Base-by-base conservation (phyloP, 2,329 filamentous ascomycete genomes). In the Pestalotiopsis sp. region DNA sequence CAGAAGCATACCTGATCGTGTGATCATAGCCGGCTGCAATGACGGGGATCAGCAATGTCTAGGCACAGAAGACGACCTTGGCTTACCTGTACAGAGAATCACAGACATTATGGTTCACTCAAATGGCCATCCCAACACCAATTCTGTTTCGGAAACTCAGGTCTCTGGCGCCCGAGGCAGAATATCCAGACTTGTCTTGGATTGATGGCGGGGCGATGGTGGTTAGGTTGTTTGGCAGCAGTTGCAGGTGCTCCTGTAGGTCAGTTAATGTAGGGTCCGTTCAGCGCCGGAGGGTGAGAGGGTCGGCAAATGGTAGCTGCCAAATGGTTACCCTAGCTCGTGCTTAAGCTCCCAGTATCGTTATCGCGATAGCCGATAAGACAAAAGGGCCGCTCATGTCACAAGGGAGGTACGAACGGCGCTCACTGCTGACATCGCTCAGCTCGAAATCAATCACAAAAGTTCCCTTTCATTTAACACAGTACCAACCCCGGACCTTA, bases 81-180 rank as follows among this genome's bases (percentile, higher is more conserved):
- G 74, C 79, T 73, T 82, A 89, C 87, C 87, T 77, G 87, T 89
- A 76, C 87, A 89, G 70, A 89, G 84, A 81, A 89, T 89, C 74
- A 89, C 87, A 75, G 87, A 89, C 87, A 89, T 89, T 58, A 39
- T 74, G 68, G 67, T 62, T 68, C 13, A 25, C 38, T 64, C 61
- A 64, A 49, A 23, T 14, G n/a, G n/a, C 61, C 61, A 52, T 64
- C 36, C 23, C 57, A 27, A 36, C 14, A 38, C 13, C 31, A 12
- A 62, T 36, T 62, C 4, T 20, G n/a, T 38, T 62, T 20, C 31
- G 59, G 31, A 12, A 61, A 20, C 20, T 17, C 59, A 31, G 27
- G 59, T 62, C 59, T 62, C 20, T n/a, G 31, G n/a, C 31, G 31
- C 59, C 25, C 17, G 57, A 27, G 57, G 27, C 25, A 13, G 23